Evolutionary conservation across 2,329 filamentous ascomycete species (phyloP), one percentile per base, ranked within the genome.

Genomic region (Claviceps fusiformis): DNA sequence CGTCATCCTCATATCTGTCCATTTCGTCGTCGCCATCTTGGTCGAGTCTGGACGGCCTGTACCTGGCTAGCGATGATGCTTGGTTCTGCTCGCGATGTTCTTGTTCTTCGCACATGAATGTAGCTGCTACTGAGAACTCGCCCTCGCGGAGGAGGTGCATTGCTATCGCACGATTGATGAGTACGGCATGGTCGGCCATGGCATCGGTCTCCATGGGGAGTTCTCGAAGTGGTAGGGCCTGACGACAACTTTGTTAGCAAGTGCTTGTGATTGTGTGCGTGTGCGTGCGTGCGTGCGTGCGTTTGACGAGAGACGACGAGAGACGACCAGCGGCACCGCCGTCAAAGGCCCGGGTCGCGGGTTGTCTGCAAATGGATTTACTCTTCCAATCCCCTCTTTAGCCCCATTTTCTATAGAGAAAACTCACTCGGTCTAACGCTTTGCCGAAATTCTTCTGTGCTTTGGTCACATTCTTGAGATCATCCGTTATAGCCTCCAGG

Each of bases 101-200:
- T 56, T 73, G 70, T 17, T 74, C 81, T 73, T 97, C 93, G 15
- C 79, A 74, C 51, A 95, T 81, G 62, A 98, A 96, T 1, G 85
- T 89, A 17, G 85, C 83, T 13, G 92, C 92, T 2, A 95, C 91
- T 27, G 78, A 79, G 69, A 98, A 98, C 66, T 95, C 87, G 51
- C 93, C 93, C 71, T 97, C 92, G 45, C 93, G 87, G 44, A 98
- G 79, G 27, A 98, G 79, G 66, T 98, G 93, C 90, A 97, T 96
- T 10, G 88, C 88, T 62, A 98, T 95, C 7, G 93, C 92, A 55
- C 91, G 83, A 71, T 96, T 95, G 66, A 97, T 89, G 13, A 96
- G 77, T 17, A 79, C 75, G 4, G 86, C 79, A 60, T 95, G 83
- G 24, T 84, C 80, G 1, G 82, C 83, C 68, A 96, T 82, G 39